These are phyloP conservation scores for Fusarium buharicum DNA, from an alignment of 2,329 filamentous ascomycete species.

Conservation along the genomic window DNA sequence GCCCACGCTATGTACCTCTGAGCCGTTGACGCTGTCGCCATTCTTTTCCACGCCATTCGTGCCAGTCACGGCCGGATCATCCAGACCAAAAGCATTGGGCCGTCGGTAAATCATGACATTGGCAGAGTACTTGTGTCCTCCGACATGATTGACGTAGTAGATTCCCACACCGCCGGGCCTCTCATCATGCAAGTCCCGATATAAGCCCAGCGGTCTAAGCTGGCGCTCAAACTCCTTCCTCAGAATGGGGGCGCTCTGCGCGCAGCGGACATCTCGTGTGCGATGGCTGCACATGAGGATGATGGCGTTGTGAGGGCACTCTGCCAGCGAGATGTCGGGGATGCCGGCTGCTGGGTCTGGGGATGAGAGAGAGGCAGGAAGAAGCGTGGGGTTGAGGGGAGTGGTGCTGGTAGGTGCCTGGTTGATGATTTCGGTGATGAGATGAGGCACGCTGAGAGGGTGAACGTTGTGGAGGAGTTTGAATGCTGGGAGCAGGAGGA, in stretches of 20 bases:
- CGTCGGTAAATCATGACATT: constrained; percentile 92
- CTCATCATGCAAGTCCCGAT: constrained; percentile 87
- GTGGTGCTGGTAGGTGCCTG: constrained; percentile 77
- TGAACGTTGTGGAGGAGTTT: constrained; percentile 85
- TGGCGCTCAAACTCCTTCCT: constrained; percentile 89
- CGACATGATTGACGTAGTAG: constrained; percentile 96
- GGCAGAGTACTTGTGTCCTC: constrained; percentile 94
- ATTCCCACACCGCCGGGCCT: constrained; percentile 92
- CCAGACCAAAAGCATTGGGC: constrained; percentile 66
- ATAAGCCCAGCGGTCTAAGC: constrained; percentile 83
- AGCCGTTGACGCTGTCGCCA: constrained; percentile 2
- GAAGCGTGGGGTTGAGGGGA: constrained; percentile 59
- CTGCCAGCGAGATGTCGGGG: constrained; percentile 50
- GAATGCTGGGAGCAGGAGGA: constrained; percentile 87
- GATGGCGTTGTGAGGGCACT: constrained; percentile 84
- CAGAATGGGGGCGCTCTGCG: constrained; percentile 91
- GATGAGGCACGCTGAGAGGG: constrained; percentile 74
- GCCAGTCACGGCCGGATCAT: constrained; percentile 51
- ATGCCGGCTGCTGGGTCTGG: constrained; percentile 45
- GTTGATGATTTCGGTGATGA: constrained; percentile 78
- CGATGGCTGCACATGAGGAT: constrained; percentile 94
- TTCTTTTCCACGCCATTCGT: constrained; percentile 44
- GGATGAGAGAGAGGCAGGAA: constrained; percentile 51
- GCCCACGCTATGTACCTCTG: constrained; percentile 57
- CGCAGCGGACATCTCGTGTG: constrained; percentile 94